Percentiles rank a stretch among this genome's conserved stretches.
phyloP scores from a whole-genome alignment of 163 green algal genomes.

The Volvox carteri region DNA sequence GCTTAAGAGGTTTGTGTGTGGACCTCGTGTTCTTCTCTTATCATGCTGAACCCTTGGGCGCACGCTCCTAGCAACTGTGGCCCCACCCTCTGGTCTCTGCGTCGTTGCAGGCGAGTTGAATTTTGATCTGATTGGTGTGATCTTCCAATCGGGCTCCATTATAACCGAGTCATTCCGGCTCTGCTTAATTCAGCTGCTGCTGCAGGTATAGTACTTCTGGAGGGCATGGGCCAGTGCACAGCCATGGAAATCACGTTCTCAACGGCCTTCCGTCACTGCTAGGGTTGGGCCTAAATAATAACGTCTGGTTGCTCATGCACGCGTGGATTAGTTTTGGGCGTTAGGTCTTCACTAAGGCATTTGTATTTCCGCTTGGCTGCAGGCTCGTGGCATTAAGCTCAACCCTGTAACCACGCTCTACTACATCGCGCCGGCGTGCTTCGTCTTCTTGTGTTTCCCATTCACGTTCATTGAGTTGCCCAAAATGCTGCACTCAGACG shows the following conservation, averaged over 20 bases:
- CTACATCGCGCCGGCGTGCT: slow-evolving; percentile 88
- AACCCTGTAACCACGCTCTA: slow-evolving; percentile 94
- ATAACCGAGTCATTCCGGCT: slow-evolving; percentile 86
- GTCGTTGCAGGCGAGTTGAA: slow-evolving; percentile 87
- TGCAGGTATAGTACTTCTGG: slow-evolving; percentile 70
- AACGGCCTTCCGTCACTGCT: too few relatives aligned
- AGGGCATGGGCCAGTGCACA: too few relatives aligned
- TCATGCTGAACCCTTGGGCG: too few relatives aligned
- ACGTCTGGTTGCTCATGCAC: too few relatives aligned
- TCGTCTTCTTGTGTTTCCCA: slow-evolving; percentile 82
- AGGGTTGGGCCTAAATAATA: too few relatives aligned
- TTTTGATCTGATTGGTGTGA: slow-evolving; percentile 86
- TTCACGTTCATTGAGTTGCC: slow-evolving; percentile 77
- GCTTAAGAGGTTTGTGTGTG: too few relatives aligned
- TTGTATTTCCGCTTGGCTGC: neutral
- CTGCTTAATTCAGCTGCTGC: slow-evolving; percentile 85
- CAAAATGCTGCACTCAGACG: slow-evolving; percentile 63
- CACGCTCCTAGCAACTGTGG: too few relatives aligned
- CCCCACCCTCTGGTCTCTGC: too few relatives aligned
- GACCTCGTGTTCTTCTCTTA: too few relatives aligned
- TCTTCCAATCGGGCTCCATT: slow-evolving; percentile 83
- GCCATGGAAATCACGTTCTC: too few relatives aligned
- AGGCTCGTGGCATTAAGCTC: slow-evolving; percentile 88
- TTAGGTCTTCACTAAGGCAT: too few relatives aligned
- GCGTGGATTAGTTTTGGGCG: too few relatives aligned